Base-by-base conservation (phyloP, 441 rosid species). In the Gossypium aridum region DNA sequence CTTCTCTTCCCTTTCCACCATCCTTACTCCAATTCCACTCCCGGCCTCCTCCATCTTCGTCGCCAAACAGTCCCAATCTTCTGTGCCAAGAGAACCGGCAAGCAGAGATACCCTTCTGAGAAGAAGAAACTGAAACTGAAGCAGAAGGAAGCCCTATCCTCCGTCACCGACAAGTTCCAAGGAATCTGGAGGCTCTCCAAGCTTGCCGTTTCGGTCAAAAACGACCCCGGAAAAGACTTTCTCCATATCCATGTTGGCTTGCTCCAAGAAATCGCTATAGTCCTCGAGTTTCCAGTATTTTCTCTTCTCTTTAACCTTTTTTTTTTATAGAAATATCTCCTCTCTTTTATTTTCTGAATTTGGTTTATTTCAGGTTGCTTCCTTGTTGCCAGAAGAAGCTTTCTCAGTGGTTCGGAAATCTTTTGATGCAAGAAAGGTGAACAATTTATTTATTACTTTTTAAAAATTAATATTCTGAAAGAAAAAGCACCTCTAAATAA, bases 71-170 rank as follows among this genome's bases (percentile, higher is more conserved):
- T 76, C 70, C 76, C 62, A 65, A 56, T 83, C 79, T 45, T 76
- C 86, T 82, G 87, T 85, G 76, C 93, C 26, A 92, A 89, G 83
- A 85, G 99, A 79, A 85, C 92, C 8, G 98, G 94, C n/a, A 91
- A 88, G 71, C 87, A 81, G 79, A 82, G 98, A 77, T 94, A 94
- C 77, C 99, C 99, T 19, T 94, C 99, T 0, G 99, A 94, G 89
- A 92, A 92, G 87, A 94, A 80, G 86, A 92, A 89, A 84, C 85
- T 92, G 64, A 90, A 83, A 23, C 68, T 79, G 75, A 83, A 79
- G 85, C 92, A 81, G 73, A 88, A 90, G 64, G 85, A 85, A 72
- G 81, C 88, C 63, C 80, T 80, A n/a, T 56, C 79, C 6, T 77
- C 81, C 3, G 87, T 89, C 76, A 70, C 83, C 66, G 55, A 92